Evolutionary conservation across 2,329 filamentous ascomycete species (phyloP), one percentile per base, ranked within the genome.

Genomic region (Epichloe sylvatica): DNA sequence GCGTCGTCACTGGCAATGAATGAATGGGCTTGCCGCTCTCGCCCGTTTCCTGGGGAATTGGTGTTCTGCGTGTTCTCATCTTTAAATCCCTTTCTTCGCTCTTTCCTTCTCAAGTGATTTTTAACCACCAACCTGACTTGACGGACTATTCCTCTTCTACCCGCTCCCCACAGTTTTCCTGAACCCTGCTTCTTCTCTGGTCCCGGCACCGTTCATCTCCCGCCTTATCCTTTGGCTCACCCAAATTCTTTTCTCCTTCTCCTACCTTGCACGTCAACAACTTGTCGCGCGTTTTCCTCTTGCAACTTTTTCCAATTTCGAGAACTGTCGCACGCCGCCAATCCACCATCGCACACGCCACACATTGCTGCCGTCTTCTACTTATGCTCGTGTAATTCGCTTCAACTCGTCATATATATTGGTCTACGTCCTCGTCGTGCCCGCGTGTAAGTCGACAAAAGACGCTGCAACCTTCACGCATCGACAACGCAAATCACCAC

Each of bases 381-480:
- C 25, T 42, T 47, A 41, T 46, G 39, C 39, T 46, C 35, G 25
- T 45, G 33, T 47, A 35, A 41, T 43, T 12, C 33, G 38, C 45
- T 44, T 41, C 23, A 34, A 35, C 17, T 25, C 33, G 25, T 19
- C 23, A 42, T 39, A 43, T 36, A 51, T 49, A 17, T 17, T 45
- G 43, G 54, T 52, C 53, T 41, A 52, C 49, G 46, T 50, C 49
- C 46, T 50, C 25, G 47, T 52, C 21, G 47, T 52, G 50, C 46
- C 56, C 49, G 54, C 61, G 62, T 65, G 61, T 64, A 65, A 65
- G 63, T 65, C 62, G 55, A 52, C 52, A 46, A 35, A 39, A 34
- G 46, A 41, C 46, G n/a, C 38, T 23, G 50, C 50, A 49, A 46
- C 51, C 38, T 41, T 49, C 21, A 38, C 48, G 40, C 35, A 46